Conservation (phyloP, 176 grass and related monocot genomes). For the Oryza brachyantha region DNA sequence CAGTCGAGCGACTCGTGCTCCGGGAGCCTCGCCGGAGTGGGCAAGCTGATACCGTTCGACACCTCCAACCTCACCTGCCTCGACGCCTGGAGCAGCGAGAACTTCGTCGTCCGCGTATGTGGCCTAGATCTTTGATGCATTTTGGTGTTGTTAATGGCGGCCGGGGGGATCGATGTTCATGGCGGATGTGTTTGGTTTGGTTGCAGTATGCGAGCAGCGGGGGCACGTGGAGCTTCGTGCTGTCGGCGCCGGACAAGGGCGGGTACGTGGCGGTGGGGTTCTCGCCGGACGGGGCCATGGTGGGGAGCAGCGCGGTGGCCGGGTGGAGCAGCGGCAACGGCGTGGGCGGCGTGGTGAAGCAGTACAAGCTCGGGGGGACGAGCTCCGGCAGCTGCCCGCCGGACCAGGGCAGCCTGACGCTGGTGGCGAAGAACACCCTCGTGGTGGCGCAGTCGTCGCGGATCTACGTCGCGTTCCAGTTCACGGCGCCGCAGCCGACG, state of each 20-base stretch:
- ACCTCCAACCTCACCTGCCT: conserved; percentile 58
- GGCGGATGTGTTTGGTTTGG: too few relatives aligned
- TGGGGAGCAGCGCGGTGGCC: conserved; percentile 57
- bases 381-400: conserved; percentile 47
- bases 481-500: conserved; percentile 18
- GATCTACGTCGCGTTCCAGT: conserved; percentile 74
- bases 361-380: conserved; percentile 56
- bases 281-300: conserved; percentile 52
- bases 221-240: conserved; percentile 50
- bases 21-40: conserved; percentile 30
- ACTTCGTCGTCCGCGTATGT: conserved; percentile 60
- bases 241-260: conserved; percentile 53
- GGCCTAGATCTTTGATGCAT: neutral
- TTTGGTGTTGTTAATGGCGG: too few relatives aligned
- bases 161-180: too few relatives aligned
- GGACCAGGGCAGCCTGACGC: conserved; percentile 49
- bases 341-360: conserved; percentile 47
- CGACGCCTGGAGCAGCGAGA: conserved; percentile 47
- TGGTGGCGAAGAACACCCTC: conserved; percentile 41
- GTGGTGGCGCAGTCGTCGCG: conserved; percentile 40
- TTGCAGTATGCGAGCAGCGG: conserved; percentile 51
- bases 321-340: conserved; percentile 50
- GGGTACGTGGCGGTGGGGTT: conserved; percentile 68
- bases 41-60: conserved; percentile 54
- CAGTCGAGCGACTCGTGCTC: conserved; percentile 44